Base-by-base conservation (phyloP, 1,284 basidiomycete genomes). In the Leccinum pachyderme region DNA sequence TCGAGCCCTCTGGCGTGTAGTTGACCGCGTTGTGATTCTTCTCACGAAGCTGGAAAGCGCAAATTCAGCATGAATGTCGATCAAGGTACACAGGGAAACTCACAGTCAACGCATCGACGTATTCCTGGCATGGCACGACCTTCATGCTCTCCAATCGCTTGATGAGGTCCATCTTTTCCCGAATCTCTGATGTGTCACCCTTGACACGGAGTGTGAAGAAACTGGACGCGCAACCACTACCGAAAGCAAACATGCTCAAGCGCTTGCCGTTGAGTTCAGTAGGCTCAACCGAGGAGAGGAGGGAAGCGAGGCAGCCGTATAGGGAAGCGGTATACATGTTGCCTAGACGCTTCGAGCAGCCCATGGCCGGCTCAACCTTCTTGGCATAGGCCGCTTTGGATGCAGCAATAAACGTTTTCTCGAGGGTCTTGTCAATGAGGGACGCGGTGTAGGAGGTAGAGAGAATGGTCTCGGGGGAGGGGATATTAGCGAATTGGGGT, bases 261-360 rank as follows among this genome's bases (percentile, higher is more conserved):
- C 92, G 84, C 81, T 94, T 95, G 74, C 84, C 87, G 64, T 79
- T 72, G 55, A 94, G 75, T 59, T 86, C 77, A 15, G 80, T 74
- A 7, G 89, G 84, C 61, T 84, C 81, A 44, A 90, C 81, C 45
- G 80, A 79, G 51, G 89, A 82, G 47, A 97, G 69, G 33, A 96
- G 77, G 13, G 88, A 92, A 33, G 94, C 91, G 57, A 99, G 84
- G 61, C 93, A 95, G 54, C 93, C 94, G 72, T 96, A 98, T 28
- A 99, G 80, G 45, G 93, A 95, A n/a, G 90, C 96, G 24, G 96
- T 95, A 83, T 99, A 98, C 91, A 96, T 97, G 85, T 99, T 98
- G 15, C 96, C 96, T 68, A 95, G 86, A 52, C 92, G 86, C 71
- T 85, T 84, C 51, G 93, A 92, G 76, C 88, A 89, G 60, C 86